Percentiles rank a stretch among this genome's conserved stretches.
Conservation (phyloP, 2,329 filamentous ascomycete genomes). For the Penicillium sp. region DNA sequence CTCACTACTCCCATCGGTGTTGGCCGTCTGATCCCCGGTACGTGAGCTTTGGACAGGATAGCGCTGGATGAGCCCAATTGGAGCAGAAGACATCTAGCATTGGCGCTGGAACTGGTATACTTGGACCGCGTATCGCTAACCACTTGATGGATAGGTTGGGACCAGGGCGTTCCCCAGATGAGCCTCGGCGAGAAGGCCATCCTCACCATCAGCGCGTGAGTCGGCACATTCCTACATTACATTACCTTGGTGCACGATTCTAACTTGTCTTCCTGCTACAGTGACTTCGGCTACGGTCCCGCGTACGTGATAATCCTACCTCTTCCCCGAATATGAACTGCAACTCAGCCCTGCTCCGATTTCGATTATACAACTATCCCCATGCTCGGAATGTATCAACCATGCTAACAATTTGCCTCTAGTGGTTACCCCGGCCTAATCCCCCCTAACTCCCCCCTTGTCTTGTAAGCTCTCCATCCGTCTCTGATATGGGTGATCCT, state of each 20-base stretch:
- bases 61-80: not conserved
- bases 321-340: not conserved
- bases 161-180: conserved; percentile 84
- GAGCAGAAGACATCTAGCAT: not conserved
- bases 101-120: not conserved
- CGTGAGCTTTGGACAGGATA: conserved; percentile 18
- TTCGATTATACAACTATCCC: not conserved
- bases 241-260: not conserved
- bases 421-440: conserved; percentile 82
- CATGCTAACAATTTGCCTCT: conserved; percentile 3
- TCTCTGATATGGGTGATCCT: conserved; percentile 1
- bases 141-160: conserved; percentile 62
- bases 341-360: not conserved
- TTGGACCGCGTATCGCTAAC: not conserved
- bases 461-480: conserved; percentile 72
- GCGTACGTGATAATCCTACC: conserved; percentile 36
- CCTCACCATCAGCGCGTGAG: conserved; percentile 78
- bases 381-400: not conserved
- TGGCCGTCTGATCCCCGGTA: conserved; percentile 86
- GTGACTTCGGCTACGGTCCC: conserved; percentile 47
- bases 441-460: conserved; percentile 72
- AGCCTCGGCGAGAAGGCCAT: conserved; percentile 87
- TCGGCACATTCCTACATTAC: conserved; percentile 11
- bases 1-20: conserved; percentile 80
- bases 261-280: conserved; percentile 14